Evolutionary conservation across 2,329 filamentous ascomycete genomes (phyloP).

Genomic region (Fusarium haematococcum): DNA sequence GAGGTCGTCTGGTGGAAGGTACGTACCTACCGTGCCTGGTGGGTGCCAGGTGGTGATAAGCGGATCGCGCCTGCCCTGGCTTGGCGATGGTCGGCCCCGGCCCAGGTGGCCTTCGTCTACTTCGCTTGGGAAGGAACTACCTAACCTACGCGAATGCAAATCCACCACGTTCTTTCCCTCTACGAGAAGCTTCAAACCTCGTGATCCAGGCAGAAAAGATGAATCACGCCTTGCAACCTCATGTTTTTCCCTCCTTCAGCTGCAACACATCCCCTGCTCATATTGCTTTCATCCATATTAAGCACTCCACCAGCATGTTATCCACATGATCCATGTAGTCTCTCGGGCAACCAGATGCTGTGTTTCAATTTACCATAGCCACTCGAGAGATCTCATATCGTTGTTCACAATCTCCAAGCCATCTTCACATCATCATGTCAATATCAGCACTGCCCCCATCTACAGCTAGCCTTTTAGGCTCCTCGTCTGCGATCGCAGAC

Average conservation of each 20-base stretch:
- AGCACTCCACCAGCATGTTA: constrained; percentile 37
- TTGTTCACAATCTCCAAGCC: constrained; percentile 20
- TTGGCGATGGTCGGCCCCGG: constrained; percentile 12
- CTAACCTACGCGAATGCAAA: not conserved
- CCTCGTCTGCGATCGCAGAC: constrained; percentile 69
- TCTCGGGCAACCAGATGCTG: constrained; percentile 38
- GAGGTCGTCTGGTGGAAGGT: constrained; percentile 24
- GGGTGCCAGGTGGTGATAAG: not conserved
- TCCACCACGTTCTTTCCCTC: constrained; percentile 13
- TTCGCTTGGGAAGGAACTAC: constrained; percentile 15
- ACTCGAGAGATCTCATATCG: constrained; percentile 13
- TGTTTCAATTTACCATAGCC: constrained; percentile 34
- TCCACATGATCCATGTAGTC: constrained; percentile 42
- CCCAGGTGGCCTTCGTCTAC: not conserved
- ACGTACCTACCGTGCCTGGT: constrained; percentile 11
- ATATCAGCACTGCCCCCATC: constrained; percentile 63
- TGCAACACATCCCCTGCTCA: not conserved
- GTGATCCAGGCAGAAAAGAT: constrained; percentile 9
- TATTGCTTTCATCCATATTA: constrained; percentile 10
- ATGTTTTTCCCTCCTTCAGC: not conserved
- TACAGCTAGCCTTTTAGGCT: constrained; percentile 68
- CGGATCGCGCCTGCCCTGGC: constrained; percentile 23
- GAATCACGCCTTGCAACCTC: not conserved
- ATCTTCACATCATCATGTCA: constrained; percentile 52
- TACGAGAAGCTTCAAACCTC: not conserved